These are phyloP conservation scores for Boletus rex-veris DNA, from an alignment of 768 basidiomycete species.

Conservation along the genomic window DNA sequence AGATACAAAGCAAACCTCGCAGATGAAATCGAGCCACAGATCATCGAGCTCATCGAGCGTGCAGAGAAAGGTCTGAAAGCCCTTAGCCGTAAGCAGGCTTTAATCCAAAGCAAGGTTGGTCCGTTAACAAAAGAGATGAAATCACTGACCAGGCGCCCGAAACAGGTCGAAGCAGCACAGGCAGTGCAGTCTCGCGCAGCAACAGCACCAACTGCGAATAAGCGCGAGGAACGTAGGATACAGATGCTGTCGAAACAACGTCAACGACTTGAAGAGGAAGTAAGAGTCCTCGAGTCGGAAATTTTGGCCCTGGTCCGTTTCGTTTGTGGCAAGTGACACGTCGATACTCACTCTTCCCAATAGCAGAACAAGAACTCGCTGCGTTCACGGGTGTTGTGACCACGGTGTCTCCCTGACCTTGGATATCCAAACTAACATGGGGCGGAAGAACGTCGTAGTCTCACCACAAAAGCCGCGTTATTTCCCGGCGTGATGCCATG, in stretches of 20 bases:
- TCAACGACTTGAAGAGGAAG: conserved; percentile 63
- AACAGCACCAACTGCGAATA: conserved; percentile 52
- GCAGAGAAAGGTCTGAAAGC: conserved; percentile 65
- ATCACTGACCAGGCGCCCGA: not conserved
- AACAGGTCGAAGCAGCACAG: conserved; percentile 55
- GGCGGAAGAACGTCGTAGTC: not conserved
- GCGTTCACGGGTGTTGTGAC: not conserved
- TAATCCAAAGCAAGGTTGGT: conserved; percentile 61
- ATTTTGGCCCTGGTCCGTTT: conserved; percentile 49
- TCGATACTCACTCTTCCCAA: conserved; percentile 6
- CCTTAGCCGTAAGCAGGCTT: conserved; percentile 58
- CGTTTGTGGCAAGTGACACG: not conserved
- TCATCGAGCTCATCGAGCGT: conserved; percentile 67
- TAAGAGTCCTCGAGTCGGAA: conserved; percentile 57
- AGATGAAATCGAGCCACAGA: conserved; percentile 79
- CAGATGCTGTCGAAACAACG: conserved; percentile 65
- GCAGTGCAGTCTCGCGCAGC: conserved; percentile 38
- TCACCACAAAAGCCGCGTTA: not conserved
- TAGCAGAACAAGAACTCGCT: conserved; percentile 22
- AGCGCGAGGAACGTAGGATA: conserved; percentile 62
- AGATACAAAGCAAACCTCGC: conserved; percentile 72
- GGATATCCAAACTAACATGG: not conserved
- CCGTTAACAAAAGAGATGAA: not conserved
- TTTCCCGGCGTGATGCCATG: not conserved
- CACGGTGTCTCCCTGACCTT: not conserved